phyloP scores from a whole-genome alignment of 306 rosid genomes.

The Dalbergia cultrata region DNA sequence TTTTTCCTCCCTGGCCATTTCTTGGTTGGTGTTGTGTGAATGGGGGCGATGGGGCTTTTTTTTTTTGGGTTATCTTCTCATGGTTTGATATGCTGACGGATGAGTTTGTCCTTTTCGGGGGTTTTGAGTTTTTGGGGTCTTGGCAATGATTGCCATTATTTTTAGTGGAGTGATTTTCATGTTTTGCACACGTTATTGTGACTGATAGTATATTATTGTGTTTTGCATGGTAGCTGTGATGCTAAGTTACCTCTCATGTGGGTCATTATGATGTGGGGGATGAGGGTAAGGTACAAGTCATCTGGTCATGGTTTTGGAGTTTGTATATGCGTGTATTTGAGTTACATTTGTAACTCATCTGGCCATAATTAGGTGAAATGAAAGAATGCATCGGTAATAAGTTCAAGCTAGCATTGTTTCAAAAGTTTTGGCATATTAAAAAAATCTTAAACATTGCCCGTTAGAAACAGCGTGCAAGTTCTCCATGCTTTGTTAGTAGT shows the following conservation, averaged over 20 bases:
- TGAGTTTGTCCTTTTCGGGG: slow-evolving; percentile 18
- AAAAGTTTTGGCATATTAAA: background rate
- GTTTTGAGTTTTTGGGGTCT: slow-evolving; percentile 49
- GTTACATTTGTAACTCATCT: background rate
- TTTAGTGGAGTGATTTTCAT: slow-evolving; percentile 38
- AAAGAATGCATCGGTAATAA: slow-evolving; percentile 7
- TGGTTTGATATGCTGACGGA: background rate
- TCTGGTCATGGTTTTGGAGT: slow-evolving; percentile 39
- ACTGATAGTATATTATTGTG: slow-evolving; percentile 9
- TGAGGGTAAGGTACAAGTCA: slow-evolving; percentile 49
- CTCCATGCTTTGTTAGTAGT: background rate
- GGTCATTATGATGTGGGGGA: slow-evolving; percentile 45
- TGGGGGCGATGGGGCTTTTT: background rate
- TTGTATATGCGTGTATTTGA: slow-evolving; percentile 29
- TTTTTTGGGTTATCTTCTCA: background rate
- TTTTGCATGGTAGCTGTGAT: slow-evolving; percentile 50
- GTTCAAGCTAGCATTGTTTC: background rate
- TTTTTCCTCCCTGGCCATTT: background rate
- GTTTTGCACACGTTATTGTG: slow-evolving; percentile 3
- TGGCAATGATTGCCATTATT: slow-evolving; percentile 39
- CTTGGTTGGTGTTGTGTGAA: slow-evolving; percentile 2
- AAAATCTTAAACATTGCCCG: background rate
- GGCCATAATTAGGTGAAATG: background rate
- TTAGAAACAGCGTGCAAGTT: slow-evolving; percentile 6
- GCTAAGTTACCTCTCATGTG: slow-evolving; percentile 57